Conservation (phyloP, 1,284 basidiomycete species). For the Fomitopsis schrenkii region DNA sequence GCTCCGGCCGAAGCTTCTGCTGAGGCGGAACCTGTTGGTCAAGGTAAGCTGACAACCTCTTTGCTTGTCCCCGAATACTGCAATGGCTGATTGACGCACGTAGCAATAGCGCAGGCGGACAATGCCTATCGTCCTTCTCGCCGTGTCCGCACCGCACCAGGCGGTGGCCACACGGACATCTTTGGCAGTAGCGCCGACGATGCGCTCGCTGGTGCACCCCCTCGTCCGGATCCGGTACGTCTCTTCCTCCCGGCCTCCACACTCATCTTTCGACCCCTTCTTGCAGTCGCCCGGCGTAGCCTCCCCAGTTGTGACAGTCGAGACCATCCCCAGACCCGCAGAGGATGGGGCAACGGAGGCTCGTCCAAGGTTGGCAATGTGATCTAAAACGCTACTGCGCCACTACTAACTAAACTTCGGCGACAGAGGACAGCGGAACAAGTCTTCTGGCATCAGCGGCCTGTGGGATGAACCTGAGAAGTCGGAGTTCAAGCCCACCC, state of each 20-base stretch:
- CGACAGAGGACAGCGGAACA: conserved; percentile 6
- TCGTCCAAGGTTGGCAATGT: background rate
- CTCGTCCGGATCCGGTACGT: background rate
- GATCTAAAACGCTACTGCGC: background rate
- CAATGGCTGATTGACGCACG: background rate
- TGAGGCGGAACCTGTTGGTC: background rate
- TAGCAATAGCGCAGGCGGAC: conserved; percentile 8
- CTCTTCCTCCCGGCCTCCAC: background rate
- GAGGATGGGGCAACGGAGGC: background rate
- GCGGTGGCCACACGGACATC: conserved; percentile 44
- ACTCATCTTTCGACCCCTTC: background rate
- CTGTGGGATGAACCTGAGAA: conserved; percentile 43
- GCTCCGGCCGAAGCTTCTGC: conserved; percentile 1
- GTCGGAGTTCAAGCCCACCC: conserved; percentile 59
- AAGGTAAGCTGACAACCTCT: background rate
- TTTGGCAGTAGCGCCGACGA: conserved; percentile 39
- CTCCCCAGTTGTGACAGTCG: background rate
- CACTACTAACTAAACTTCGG: background rate
- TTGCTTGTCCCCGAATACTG: background rate
- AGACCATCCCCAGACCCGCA: background rate
- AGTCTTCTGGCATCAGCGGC: conserved; percentile 10
- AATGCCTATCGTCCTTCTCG: conserved; percentile 44
- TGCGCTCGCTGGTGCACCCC: conserved; percentile 34
- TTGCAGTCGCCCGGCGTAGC: background rate
- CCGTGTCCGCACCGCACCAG: conserved; percentile 47